Evolutionary conservation across 352 stramenopile species (phyloP).

Genomic region (Globisporangium paroecandrum): DNA sequence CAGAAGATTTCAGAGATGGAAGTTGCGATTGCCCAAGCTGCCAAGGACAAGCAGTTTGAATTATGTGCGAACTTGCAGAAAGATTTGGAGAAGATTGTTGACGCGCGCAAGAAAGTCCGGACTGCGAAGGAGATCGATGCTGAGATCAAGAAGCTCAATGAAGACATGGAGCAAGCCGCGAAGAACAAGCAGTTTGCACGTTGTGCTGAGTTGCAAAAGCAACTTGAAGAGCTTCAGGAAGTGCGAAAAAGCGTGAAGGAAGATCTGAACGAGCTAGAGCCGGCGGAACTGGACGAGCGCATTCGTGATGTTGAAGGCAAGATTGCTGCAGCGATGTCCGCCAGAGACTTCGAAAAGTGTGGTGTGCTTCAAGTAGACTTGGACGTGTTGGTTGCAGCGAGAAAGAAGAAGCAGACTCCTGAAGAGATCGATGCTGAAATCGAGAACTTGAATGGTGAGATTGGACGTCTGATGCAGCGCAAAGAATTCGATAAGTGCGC

Average conservation of each 20-base stretch:
- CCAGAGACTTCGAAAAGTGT: slow-evolving; percentile 79
- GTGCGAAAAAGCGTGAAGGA: slow-evolving; percentile 74
- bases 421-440: slow-evolving; percentile 83
- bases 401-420: slow-evolving; percentile 86
- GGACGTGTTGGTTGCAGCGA: slow-evolving; percentile 58
- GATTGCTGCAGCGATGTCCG: slow-evolving; percentile 75
- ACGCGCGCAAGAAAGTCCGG: slow-evolving; percentile 80
- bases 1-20: slow-evolving; percentile 73
- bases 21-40: slow-evolving; percentile 71
- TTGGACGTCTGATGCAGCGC: slow-evolving; percentile 63
- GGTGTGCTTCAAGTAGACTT: slow-evolving; percentile 65
- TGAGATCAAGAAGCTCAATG: slow-evolving; percentile 72
- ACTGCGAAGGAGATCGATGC: slow-evolving; percentile 84
- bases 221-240: slow-evolving; percentile 76
- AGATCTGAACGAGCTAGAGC: slow-evolving; percentile 83
- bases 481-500: slow-evolving; percentile 88
- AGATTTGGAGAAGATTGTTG: slow-evolving; percentile 76
- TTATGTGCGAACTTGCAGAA: slow-evolving; percentile 79
- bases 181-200: slow-evolving; percentile 76
- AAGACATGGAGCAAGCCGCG: slow-evolving; percentile 74
- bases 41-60: slow-evolving; percentile 83
- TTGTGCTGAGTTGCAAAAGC: slow-evolving; percentile 79
- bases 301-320: slow-evolving; percentile 62
- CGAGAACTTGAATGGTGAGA: slow-evolving; percentile 59
- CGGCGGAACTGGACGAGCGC: slow-evolving; percentile 76